These are phyloP conservation scores for Fusarium haematococcum DNA, from an alignment of 2,329 filamentous ascomycete genomes.

Conservation along the genomic window DNA sequence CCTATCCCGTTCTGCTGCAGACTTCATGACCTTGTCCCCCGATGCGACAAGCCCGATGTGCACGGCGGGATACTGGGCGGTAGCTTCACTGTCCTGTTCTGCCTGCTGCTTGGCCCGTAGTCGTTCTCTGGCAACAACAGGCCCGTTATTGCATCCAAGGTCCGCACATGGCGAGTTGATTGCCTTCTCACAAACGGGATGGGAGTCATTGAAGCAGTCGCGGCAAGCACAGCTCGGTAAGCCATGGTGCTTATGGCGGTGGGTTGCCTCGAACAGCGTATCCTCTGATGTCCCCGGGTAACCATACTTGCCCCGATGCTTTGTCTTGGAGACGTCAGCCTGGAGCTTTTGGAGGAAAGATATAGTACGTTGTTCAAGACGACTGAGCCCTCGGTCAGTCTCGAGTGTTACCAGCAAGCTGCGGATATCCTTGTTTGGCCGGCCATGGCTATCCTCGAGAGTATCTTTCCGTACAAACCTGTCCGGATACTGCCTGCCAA, in stretches of 20 bases:
- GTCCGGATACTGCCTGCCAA: neutral
- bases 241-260: neutral
- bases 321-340: neutral
- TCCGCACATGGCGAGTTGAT: neutral
- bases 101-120: neutral
- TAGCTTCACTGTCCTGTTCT: neutral
- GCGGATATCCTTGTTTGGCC: neutral
- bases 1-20: slow-evolving; percentile 47
- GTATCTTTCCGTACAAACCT: neutral
- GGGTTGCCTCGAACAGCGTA: neutral
- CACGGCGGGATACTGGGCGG: neutral
- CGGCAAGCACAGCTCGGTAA: neutral
- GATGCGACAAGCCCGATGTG: slow-evolving; percentile 46
- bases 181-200: neutral
- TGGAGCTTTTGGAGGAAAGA: neutral
- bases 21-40: slow-evolving; percentile 53
- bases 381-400: neutral
- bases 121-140: neutral
- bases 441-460: neutral
- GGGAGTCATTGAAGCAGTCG: neutral
- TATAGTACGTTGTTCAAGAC: neutral
- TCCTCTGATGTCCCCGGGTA: neutral
- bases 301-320: neutral
- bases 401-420: neutral
- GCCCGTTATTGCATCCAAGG: neutral